Conservation (phyloP, 345 rosid species). For the Citrus cavaleriei region DNA sequence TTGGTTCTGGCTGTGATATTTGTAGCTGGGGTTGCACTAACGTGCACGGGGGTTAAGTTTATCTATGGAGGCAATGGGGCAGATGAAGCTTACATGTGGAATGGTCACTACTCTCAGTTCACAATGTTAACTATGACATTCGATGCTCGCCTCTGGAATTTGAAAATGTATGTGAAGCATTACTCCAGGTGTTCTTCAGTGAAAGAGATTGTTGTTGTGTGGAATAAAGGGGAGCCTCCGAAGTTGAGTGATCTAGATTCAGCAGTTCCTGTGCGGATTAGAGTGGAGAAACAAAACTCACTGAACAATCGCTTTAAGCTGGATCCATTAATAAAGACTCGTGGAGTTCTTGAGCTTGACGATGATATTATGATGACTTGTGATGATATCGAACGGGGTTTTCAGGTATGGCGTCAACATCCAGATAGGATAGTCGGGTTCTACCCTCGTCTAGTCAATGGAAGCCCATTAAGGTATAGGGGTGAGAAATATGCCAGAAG, state of each 20-base stretch:
- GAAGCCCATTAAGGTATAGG: conserved; percentile 56
- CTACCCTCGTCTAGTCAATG: conserved; percentile 69
- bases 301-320: conserved; percentile 80
- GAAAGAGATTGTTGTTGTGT: conserved; percentile 85
- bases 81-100: conserved; percentile 54
- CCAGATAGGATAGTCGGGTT: conserved; percentile 87
- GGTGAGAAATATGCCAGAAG: conserved; percentile 76
- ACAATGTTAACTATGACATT: conserved; percentile 92
- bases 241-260: conserved; percentile 62
- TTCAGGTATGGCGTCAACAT: conserved; percentile 79
- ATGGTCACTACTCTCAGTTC: conserved; percentile 80
- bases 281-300: conserved; percentile 69
- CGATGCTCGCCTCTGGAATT: conserved; percentile 96
- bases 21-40: conserved; percentile 43
- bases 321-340: conserved; percentile 65
- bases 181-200: conserved; percentile 93
- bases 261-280: conserved; percentile 78
- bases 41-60: conserved; percentile 52
- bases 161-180: conserved; percentile 87
- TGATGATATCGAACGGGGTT: conserved; percentile 77
- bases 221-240: conserved; percentile 95
- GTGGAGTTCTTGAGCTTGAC: conserved; percentile 90
- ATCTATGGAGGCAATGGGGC: conserved; percentile 87
- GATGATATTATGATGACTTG: conserved; percentile 97
- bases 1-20: conserved; percentile 42